Conservation (phyloP, 257 asterid genomes). For the Nicotiana noctiflora region DNA sequence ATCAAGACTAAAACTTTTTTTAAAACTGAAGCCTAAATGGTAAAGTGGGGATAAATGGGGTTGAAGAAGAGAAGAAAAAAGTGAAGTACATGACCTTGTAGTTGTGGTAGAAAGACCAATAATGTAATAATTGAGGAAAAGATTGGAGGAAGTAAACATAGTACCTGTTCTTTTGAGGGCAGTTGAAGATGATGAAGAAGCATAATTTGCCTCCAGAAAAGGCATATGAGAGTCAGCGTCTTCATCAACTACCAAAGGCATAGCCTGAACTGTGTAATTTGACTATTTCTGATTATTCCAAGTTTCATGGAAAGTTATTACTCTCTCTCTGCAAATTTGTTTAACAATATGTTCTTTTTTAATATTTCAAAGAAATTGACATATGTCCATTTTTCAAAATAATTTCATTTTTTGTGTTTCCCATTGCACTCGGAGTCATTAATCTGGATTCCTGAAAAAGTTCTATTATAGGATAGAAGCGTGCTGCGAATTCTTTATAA, state of each 20-base stretch:
- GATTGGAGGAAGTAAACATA: not conserved
- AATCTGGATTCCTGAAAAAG: too few species aligned
- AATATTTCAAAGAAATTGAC: not conserved
- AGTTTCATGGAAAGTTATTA: not conserved
- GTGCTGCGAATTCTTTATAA: too few species aligned
- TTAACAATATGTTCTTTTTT: not conserved
- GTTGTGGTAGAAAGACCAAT: not conserved
- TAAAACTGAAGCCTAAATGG: not conserved
- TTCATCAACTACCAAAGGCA: not conserved
- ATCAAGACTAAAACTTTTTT: not conserved
- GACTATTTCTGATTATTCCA: not conserved
- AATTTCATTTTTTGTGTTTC: too few species aligned
- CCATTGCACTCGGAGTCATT: too few species aligned
- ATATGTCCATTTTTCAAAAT: too few species aligned
- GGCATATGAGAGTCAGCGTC: not conserved
- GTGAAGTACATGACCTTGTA: not conserved
- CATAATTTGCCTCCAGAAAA: constrained; percentile 2
- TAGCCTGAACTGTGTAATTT: not conserved
- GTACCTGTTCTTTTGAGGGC: not conserved
- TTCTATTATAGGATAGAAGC: too few species aligned
- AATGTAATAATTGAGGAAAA: not conserved
- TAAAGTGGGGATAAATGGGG: not conserved
- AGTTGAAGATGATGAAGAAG: not conserved
- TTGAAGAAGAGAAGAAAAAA: not conserved
- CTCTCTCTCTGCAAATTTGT: not conserved